phyloP scores from a whole-genome alignment of 805 yeast species.

The Metschnikowia koreensis region DNA sequence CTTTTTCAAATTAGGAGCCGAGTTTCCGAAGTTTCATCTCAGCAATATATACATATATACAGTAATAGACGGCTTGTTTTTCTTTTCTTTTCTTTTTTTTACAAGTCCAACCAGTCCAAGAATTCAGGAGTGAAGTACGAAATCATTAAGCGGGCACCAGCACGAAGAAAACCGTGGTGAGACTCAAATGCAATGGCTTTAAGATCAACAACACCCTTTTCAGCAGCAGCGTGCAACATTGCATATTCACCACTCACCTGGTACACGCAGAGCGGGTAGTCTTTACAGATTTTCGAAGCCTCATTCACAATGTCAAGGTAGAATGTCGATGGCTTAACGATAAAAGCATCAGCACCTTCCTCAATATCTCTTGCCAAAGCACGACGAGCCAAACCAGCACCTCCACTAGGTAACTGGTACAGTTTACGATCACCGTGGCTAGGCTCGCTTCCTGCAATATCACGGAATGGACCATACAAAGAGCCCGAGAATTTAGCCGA shows the following conservation, averaged over 20 bases:
- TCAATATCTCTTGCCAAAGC: slow-evolving; percentile 81
- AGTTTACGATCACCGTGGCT: slow-evolving; percentile 86
- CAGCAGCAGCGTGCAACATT: slow-evolving; percentile 98
- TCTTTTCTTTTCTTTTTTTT: too few species aligned
- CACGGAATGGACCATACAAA: slow-evolving; percentile 95
- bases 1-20: background rate
- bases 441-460: slow-evolving; percentile 93
- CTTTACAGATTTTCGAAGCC: slow-evolving; percentile 76
- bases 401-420: slow-evolving; percentile 92
- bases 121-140: slow-evolving; percentile 95
- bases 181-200: slow-evolving; percentile 81
- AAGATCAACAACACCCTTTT: slow-evolving; percentile 86
- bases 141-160: slow-evolving; percentile 91
- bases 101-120: slow-evolving; percentile 75
- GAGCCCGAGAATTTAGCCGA: slow-evolving; percentile 91
- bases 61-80: background rate
- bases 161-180: slow-evolving; percentile 88
- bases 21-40: background rate
- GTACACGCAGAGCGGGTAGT: slow-evolving; percentile 89
- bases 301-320: slow-evolving; percentile 89
- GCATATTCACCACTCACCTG: slow-evolving; percentile 98
- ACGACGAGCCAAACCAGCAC: slow-evolving; percentile 89
- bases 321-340: slow-evolving; percentile 94
- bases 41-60: background rate
- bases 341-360: slow-evolving; percentile 95